Conservation (phyloP, 371 early-diverging fungal genomes). For the Apophysomyces ossiformis region DNA sequence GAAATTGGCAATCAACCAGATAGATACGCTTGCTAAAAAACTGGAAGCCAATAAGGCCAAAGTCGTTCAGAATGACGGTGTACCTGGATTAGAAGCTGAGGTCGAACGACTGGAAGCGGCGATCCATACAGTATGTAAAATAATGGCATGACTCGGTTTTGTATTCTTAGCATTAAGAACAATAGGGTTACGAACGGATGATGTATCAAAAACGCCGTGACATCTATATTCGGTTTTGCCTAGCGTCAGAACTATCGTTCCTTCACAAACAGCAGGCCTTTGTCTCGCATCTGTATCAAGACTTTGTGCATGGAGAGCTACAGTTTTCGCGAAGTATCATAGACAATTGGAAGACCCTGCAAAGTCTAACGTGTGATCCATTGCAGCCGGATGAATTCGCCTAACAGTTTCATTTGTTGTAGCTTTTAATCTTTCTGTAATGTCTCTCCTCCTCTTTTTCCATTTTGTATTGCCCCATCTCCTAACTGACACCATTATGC, state of each 20-base stretch:
- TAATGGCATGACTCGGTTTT: conserved; percentile 17
- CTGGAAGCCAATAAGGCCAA: conserved; percentile 39
- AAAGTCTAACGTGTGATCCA: conserved; percentile 37
- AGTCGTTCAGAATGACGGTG: conserved; percentile 46
- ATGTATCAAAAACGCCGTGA: conserved; percentile 53
- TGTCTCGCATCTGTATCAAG: conserved; percentile 67
- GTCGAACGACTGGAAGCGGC: conserved; percentile 41
- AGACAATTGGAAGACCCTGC: conserved; percentile 68
- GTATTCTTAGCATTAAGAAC: conserved; percentile 10
- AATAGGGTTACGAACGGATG: conserved; percentile 96
- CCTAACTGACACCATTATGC: background rate
- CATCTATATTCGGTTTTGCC: conserved; percentile 43
- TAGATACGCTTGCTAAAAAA: conserved; percentile 39
- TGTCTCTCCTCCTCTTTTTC: background rate
- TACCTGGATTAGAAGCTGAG: conserved; percentile 52
- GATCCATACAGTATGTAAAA: conserved; percentile 36
- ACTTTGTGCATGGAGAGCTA: conserved; percentile 61
- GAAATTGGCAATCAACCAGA: conserved; percentile 40
- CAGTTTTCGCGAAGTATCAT: conserved; percentile 55
- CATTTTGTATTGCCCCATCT: background rate
- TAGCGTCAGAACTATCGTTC: conserved; percentile 48
- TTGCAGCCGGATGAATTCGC: conserved; percentile 10
- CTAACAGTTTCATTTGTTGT: conserved; percentile 8
- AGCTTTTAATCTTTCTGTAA: background rate
- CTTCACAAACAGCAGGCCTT: conserved; percentile 57